Conservation (phyloP, 1,284 basidiomycete genomes). For the Puccinia coronata region DNA sequence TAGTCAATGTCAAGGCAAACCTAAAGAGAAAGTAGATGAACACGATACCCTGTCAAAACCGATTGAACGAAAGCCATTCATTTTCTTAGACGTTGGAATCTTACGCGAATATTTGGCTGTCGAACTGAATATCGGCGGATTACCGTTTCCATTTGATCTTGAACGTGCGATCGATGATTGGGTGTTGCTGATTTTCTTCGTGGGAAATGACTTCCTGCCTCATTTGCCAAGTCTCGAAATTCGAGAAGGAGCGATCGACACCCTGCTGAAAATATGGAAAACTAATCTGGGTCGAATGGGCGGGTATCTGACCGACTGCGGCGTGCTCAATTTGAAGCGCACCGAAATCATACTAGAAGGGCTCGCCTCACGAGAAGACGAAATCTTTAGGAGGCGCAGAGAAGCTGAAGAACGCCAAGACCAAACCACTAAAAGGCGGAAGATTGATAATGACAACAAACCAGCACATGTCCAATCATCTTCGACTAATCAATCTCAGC, state of each 20-base stretch:
- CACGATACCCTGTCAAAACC: slow-evolving; percentile 65
- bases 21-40: slow-evolving; percentile 59
- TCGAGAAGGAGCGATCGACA: slow-evolving; percentile 97
- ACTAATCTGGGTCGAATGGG: slow-evolving; percentile 89
- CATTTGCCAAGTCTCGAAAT: slow-evolving; percentile 98
- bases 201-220: slow-evolving; percentile 99
- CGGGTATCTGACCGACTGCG: slow-evolving; percentile 93
- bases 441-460: slow-evolving; percentile 30
- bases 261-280: slow-evolving; percentile 92
- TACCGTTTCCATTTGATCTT: slow-evolving; percentile 85
- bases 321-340: slow-evolving; percentile 78
- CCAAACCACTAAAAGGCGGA: slow-evolving; percentile 29
- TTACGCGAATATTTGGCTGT: slow-evolving; percentile 96
- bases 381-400: slow-evolving; percentile 87
- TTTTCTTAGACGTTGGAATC: slow-evolving; percentile 94
- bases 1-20: slow-evolving; percentile 70
- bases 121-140: slow-evolving; percentile 79
- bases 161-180: slow-evolving; percentile 99
- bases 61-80: slow-evolving; percentile 91
- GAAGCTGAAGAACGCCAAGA: slow-evolving; percentile 69
- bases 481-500: neutral
- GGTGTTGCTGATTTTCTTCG: slow-evolving; percentile 99
- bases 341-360: slow-evolving; percentile 94
- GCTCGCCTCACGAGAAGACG: slow-evolving; percentile 86
- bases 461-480: slow-evolving; percentile 1